Percentiles rank a stretch among this genome's conserved stretches.
These are phyloP conservation scores for Mycosphaerella arachidis DNA, from an alignment of 2,329 filamentous ascomycete genomes.

Conservation along the genomic window DNA sequence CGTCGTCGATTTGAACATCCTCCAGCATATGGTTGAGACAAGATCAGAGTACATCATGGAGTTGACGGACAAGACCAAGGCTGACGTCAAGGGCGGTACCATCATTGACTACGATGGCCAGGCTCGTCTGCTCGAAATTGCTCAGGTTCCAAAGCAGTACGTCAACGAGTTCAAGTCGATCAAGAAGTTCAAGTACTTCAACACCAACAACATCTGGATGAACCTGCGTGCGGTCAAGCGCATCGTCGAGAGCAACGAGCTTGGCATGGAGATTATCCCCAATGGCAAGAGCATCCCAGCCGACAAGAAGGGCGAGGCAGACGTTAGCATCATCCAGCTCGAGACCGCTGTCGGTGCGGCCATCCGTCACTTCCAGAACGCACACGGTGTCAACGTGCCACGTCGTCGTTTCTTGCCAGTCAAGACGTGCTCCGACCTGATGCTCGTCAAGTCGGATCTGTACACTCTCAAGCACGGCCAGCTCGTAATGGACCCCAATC, in stretches of 20 bases:
- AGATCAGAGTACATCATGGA: conserved; percentile 99
- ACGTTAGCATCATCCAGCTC: conserved; percentile 94
- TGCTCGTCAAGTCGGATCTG: conserved; percentile 99
- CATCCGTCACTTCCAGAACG: conserved; percentile 98
- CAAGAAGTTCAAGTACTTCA: conserved; percentile 99
- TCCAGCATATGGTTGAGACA: conserved; percentile 99
- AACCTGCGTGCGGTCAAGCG: conserved; percentile 97
- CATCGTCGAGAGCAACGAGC: conserved; percentile 95
- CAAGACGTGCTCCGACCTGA: conserved; percentile 98
- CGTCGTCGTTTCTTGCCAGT: conserved; percentile 97
- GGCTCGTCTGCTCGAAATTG: conserved; percentile 94
- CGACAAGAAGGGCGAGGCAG: conserved; percentile 99
- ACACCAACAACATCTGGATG: conserved; percentile 99
- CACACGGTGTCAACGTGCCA: conserved; percentile 97
- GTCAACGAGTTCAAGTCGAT: conserved; percentile 99
- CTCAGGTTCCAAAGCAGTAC: conserved; percentile 99
- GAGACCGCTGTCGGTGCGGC: conserved; percentile 98
- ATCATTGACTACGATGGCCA: conserved; percentile 99
- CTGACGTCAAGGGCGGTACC: conserved; percentile 99
- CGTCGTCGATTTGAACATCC: conserved; percentile 93
- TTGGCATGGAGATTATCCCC: conserved; percentile 99
- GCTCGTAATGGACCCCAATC: conserved; percentile 91
- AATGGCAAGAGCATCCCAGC: conserved; percentile 98
- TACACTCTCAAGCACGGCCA: conserved; percentile 99
- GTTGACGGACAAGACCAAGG: conserved; percentile 99